Evolutionary conservation across 78 protist species (phyloP).

Genomic region (Dictyostelium citrinum): DNA sequence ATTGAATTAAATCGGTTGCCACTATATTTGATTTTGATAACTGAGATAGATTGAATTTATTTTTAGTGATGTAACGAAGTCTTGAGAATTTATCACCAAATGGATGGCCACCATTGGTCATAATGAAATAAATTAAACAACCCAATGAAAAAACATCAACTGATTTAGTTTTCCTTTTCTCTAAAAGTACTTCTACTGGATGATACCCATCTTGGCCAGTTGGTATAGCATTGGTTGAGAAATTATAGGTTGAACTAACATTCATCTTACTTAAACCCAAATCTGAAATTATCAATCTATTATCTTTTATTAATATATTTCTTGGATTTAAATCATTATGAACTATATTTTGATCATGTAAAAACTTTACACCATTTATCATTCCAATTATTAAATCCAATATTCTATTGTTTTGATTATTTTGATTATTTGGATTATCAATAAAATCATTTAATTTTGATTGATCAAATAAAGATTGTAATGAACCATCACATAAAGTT

Average conservation of each 20-base stretch:
- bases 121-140: constrained; percentile 18
- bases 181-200: constrained; percentile 42
- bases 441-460: neutral
- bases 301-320: constrained; percentile 34
- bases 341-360: constrained; percentile 25
- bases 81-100: constrained; percentile 51
- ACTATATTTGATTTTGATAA: neutral
- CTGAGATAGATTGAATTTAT: neutral
- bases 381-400: neutral
- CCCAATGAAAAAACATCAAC: constrained; percentile 60
- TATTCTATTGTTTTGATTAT: neutral
- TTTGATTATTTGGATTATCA: neutral
- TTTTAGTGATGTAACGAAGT: neutral
- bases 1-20: neutral
- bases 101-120: constrained; percentile 43
- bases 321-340: constrained; percentile 71
- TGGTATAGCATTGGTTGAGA: constrained; percentile 6
- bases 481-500: constrained; percentile 49
- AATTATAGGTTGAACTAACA: neutral
- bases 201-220: constrained; percentile 61
- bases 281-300: constrained; percentile 19
- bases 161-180: constrained; percentile 41
- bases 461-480: constrained; percentile 5
- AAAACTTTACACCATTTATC: constrained; percentile 14
- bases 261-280: constrained; percentile 52